Evolutionary conservation across 2,329 filamentous ascomycete genomes (phyloP).

Genomic region (Aquanectria penicillioides): DNA sequence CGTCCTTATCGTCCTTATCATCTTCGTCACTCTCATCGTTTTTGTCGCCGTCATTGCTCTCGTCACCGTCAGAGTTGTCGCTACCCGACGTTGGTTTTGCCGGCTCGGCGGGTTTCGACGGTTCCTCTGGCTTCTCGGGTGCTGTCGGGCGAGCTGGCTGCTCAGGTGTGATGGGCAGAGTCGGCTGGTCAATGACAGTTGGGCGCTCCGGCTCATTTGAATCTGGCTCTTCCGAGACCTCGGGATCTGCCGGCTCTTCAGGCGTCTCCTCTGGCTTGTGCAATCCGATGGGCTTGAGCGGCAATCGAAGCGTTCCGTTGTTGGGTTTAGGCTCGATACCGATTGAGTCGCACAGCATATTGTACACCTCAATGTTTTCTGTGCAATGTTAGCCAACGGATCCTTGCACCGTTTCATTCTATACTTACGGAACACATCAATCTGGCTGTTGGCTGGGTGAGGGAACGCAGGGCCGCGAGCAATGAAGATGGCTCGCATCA

Average conservation of each 20-base stretch:
- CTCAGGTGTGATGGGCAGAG: conserved; percentile 2
- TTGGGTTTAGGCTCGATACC: conserved; percentile 79
- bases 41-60: no score
- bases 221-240: conserved; percentile 33
- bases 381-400: conserved; percentile 38
- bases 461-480: conserved; percentile 93
- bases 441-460: conserved; percentile 80
- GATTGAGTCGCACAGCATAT: conserved; percentile 90
- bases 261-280: conserved; percentile 64
- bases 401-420: neutral
- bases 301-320: conserved; percentile 85
- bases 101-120: conserved; percentile 27
- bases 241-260: conserved; percentile 65
- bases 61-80: neutral
- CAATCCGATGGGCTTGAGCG: conserved; percentile 70
- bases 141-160: conserved; percentile 22
- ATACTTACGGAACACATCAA: conserved; percentile 85
- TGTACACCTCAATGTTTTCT: conserved; percentile 97
- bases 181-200: conserved; percentile 28
- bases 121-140: conserved; percentile 19
- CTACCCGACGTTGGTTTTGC: conserved; percentile 27
- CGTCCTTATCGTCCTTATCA: conserved; percentile 37
- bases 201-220: conserved; percentile 34
- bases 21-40: conserved; percentile 28
- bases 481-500: conserved; percentile 97